Base-by-base conservation (phyloP, 106 monocot genomes). In the Platanthera guangdongensis region DNA sequence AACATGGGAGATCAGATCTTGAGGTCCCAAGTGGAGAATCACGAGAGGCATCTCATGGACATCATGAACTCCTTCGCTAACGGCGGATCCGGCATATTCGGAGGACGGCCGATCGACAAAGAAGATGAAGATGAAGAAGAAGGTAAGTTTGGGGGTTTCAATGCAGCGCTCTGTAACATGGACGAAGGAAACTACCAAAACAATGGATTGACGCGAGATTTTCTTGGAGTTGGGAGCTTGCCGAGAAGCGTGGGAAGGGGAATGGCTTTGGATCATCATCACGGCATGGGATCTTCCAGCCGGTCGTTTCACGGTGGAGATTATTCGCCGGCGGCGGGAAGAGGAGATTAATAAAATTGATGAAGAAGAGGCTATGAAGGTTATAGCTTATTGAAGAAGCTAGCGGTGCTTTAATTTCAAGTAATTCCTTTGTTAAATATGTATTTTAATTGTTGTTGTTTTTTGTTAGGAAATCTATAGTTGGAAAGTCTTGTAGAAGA, bases 31-130 rank as follows among this genome's bases (percentile, higher is more conserved):
- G 16, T 71, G 86, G 88, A 85, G 52, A 68, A 73, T 54, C 88
- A 80, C 45, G 88, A 88, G 12, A 62, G 78, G 0, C 81, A 90
- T 67, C 19, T 95, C 19, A 88, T 90, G 50, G 86, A 90, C 77
- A 75, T 95, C 19, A 90, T 95, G 95, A 88, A 90, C 77, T 85
- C 88, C 19, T 83, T 95, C 0, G 88, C 89, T 1, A 88, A 82
- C 47, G 89, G 83, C 3, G 51, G 51, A 14, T 39, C 78, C 1
- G 83, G 82, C 49, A 51, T 90, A 1, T 83, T 85, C 51, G 82
- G 80, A 3, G 75, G 59, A 7, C 69, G 74, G 46, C 7, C 19
- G 30, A 39, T 39, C 39, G 39, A 39, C 2, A 18, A 4, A 30
- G 15, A 71, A 10, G 46, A 47, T 10, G 28, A 71, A 10, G 46